phyloP scores from a whole-genome alignment of 176 grass and related monocot species.

The Aegilops tauschii region DNA sequence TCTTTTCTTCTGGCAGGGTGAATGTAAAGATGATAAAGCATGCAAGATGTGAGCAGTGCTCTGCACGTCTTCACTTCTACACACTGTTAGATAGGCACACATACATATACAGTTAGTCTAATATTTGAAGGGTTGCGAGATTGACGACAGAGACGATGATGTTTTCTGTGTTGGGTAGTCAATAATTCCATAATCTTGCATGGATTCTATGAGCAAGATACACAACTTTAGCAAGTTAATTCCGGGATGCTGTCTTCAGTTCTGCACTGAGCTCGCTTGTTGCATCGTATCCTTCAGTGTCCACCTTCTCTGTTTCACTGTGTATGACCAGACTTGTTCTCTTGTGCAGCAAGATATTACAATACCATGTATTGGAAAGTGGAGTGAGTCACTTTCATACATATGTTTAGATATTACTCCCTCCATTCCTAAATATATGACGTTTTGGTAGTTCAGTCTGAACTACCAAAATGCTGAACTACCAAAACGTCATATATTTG shows the following conservation, averaged over 20 bases:
- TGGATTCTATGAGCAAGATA: background rate
- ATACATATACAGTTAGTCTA: background rate
- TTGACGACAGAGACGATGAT: background rate
- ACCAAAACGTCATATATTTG: too few species aligned
- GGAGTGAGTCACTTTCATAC: too few species aligned
- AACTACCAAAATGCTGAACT: too few species aligned
- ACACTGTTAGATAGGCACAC: slow-evolving; percentile 16
- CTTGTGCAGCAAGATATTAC: too few species aligned
- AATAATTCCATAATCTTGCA: background rate
- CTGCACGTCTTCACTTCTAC: background rate
- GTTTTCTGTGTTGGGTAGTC: background rate
- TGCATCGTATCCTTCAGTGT: background rate
- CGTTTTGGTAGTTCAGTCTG: too few species aligned
- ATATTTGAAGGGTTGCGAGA: background rate
- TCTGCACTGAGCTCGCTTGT: background rate
- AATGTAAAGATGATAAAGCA: slow-evolving; percentile 61
- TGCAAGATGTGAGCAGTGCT: slow-evolving; percentile 58
- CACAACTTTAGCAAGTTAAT: background rate
- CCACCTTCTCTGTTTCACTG: background rate
- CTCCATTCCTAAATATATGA: too few species aligned
- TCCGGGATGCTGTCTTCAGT: background rate
- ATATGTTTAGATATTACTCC: too few species aligned
- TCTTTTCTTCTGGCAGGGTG: slow-evolving; percentile 22
- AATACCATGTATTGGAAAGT: too few species aligned
- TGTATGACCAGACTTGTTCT: background rate